Conservation (phyloP, 805 yeast genomes). For the Cyberlindnera euphorbiae region DNA sequence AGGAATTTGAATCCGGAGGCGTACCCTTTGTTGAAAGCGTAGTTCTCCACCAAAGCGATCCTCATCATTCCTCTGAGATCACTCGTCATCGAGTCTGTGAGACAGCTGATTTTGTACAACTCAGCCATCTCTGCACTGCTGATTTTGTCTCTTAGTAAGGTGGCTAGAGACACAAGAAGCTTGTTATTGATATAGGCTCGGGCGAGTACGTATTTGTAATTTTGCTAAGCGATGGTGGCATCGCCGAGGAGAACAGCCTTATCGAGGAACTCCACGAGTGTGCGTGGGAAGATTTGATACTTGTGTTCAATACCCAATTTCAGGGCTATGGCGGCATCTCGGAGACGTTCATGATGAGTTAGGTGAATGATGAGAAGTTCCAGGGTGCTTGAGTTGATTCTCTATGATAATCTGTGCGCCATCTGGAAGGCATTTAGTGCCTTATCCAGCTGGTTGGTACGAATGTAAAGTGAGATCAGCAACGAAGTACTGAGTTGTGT, state of each 20-base stretch:
- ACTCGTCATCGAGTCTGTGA: slow-evolving; percentile 4
- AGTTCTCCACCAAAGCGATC: slow-evolving; percentile 9
- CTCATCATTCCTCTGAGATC: slow-evolving; percentile 6
- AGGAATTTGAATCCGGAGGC: slow-evolving; percentile 8
- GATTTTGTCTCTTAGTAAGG: slow-evolving; percentile 4
- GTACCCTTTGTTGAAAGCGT: slow-evolving; percentile 10
- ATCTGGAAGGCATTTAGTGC: slow-evolving; percentile 8
- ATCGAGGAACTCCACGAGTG: slow-evolving; percentile 9
- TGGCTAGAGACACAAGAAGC: slow-evolving; percentile 13
- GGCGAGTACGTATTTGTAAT: slow-evolving; percentile 7
- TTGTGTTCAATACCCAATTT: slow-evolving; percentile 1
- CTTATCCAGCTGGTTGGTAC: slow-evolving; percentile 2
- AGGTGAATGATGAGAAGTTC: slow-evolving; percentile 16
- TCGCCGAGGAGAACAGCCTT: slow-evolving; percentile 11
- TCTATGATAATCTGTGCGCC: not conserved
- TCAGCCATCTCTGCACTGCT: slow-evolving; percentile 10
- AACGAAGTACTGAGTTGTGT: too few species aligned
- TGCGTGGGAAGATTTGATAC: slow-evolving; percentile 15
- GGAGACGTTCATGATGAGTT: slow-evolving; percentile 5
- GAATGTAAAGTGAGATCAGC: slow-evolving; percentile 2
- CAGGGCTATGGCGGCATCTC: slow-evolving; percentile 7
- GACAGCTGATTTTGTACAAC: slow-evolving; percentile 4
- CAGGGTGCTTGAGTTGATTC: slow-evolving; percentile 4
- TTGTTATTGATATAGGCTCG: slow-evolving; percentile 15
- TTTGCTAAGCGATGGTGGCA: slow-evolving; percentile 1